Percentiles rank a stretch among this genome's conserved stretches.
phyloP scores from a whole-genome alignment of 2,329 filamentous ascomycete species.

The Sporothrix dimorphospora region DNA sequence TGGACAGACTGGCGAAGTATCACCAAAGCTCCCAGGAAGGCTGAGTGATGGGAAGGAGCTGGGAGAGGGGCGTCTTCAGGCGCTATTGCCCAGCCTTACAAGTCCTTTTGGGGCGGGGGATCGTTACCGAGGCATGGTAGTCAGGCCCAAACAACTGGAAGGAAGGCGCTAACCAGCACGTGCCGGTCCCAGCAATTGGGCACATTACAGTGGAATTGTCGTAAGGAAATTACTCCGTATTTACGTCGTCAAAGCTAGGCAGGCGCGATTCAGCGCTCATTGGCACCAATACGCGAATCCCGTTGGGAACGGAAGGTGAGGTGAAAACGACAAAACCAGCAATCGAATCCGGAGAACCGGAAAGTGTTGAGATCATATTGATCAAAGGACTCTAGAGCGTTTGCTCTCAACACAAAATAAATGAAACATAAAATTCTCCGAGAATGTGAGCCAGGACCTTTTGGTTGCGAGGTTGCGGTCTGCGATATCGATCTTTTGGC shows the following conservation, averaged over 20 bases:
- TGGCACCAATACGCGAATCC: not conserved
- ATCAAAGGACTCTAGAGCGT: not conserved
- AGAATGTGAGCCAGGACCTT: not conserved
- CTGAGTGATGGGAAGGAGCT: not conserved
- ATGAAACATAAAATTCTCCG: not conserved
- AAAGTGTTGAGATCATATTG: not conserved
- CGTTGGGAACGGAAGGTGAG: constrained; percentile 9
- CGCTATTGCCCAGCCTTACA: not conserved
- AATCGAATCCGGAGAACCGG: not conserved
- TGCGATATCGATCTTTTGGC: not conserved
- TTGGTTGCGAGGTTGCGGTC: not conserved
- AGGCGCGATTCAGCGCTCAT: not conserved
- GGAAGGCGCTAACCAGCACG: constrained; percentile 6
- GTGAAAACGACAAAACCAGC: not conserved
- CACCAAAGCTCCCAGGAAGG: constrained; percentile 4
- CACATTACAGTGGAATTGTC: not conserved
- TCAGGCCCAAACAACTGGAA: not conserved
- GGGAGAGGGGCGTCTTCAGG: not conserved
- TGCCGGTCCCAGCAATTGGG: not conserved
- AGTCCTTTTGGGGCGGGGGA: too few species aligned
- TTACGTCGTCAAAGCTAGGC: constrained; percentile 9
- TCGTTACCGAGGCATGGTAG: constrained; percentile 7
- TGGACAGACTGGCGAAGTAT: not conserved
- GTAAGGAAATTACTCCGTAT: too few species aligned
- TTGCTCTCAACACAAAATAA: not conserved